A percentile compares a stretch with the other conserved stretches of the same genome.
Evolutionary conservation across 1,284 basidiomycete genomes (phyloP).

Genomic region (Sparassis latifolia): DNA sequence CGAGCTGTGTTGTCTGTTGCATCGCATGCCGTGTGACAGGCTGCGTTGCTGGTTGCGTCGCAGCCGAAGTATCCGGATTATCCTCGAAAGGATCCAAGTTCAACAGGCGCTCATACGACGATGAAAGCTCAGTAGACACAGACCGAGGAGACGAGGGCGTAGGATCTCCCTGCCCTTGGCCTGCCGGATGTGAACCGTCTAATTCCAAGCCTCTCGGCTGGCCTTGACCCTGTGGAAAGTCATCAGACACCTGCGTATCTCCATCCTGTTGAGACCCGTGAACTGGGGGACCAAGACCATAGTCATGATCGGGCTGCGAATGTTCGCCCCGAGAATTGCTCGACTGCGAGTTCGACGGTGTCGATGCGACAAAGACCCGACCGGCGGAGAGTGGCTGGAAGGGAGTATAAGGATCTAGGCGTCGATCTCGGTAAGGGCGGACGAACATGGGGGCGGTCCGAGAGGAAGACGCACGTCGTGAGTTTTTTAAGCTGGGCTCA

Average conservation of each 20-base stretch:
- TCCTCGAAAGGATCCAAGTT: slow-evolving; percentile 4
- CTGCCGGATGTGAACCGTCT: neutral
- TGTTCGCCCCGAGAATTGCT: neutral
- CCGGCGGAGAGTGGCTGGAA: slow-evolving; percentile 1
- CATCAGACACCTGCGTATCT: slow-evolving; percentile 7
- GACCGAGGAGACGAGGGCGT: slow-evolving; percentile 4
- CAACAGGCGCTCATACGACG: slow-evolving; percentile 15
- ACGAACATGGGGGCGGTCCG: slow-evolving; percentile 13
- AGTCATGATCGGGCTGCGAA: too few relatives aligned
- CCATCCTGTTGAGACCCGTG: slow-evolving; percentile 17
- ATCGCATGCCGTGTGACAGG: neutral
- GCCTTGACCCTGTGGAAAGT: slow-evolving; percentile 2
- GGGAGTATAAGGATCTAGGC: neutral
- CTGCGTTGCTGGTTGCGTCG: slow-evolving; percentile 4
- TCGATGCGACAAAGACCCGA: slow-evolving; percentile 13
- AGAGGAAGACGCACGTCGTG: slow-evolving; percentile 7
- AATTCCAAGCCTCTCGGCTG: neutral
- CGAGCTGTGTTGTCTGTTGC: neutral
- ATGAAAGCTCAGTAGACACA: slow-evolving; percentile 14
- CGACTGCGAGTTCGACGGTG: slow-evolving; percentile 12
- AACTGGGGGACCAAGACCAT: too few relatives aligned
- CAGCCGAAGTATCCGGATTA: neutral
- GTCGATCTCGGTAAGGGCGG: neutral
- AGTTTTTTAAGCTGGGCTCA: slow-evolving; percentile 12
- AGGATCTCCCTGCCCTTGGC: neutral